Evolutionary conservation across 2,329 filamentous ascomycete genomes (phyloP).

Genomic region (Lasiodiplodia citricola): DNA sequence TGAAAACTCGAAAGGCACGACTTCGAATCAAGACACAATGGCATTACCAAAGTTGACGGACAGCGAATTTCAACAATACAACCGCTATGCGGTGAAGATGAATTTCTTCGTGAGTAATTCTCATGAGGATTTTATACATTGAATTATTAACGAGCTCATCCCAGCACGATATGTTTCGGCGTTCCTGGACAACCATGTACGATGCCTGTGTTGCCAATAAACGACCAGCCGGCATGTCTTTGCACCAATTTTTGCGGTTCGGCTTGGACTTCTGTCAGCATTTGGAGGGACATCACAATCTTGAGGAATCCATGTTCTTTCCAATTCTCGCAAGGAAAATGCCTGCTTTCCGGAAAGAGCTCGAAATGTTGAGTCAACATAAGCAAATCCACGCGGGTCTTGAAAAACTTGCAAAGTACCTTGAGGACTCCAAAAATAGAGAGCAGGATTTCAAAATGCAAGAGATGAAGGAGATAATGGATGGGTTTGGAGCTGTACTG

Average conservation of each 20-base stretch:
- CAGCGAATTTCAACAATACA: too few relatives aligned
- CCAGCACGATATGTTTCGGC: conserved; percentile 64
- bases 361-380: conserved; percentile 75
- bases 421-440: conserved; percentile 65
- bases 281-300: conserved; percentile 77
- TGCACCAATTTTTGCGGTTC: conserved; percentile 69
- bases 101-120: too few relatives aligned
- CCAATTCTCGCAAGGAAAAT: conserved; percentile 77
- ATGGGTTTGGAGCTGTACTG: conserved; percentile 76
- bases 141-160: too few relatives aligned
- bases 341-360: conserved; percentile 72
- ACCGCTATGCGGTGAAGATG: too few relatives aligned
- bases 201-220: conserved; percentile 64
- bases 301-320: conserved; percentile 84
- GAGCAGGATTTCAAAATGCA: conserved; percentile 63
- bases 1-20: too few relatives aligned
- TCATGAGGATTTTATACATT: too few relatives aligned
- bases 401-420: conserved; percentile 70
- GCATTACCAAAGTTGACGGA: too few relatives aligned
- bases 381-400: conserved; percentile 77
- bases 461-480: conserved; percentile 72
- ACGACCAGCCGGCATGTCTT: conserved; percentile 67
- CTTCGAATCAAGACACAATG: too few relatives aligned
- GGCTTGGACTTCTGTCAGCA: conserved; percentile 72
- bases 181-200: conserved; percentile 74